Percentiles rank a stretch among this genome's conserved stretches.
Conservation (phyloP, 2,329 filamentous ascomycete genomes). For the Triangularia setosa region DNA sequence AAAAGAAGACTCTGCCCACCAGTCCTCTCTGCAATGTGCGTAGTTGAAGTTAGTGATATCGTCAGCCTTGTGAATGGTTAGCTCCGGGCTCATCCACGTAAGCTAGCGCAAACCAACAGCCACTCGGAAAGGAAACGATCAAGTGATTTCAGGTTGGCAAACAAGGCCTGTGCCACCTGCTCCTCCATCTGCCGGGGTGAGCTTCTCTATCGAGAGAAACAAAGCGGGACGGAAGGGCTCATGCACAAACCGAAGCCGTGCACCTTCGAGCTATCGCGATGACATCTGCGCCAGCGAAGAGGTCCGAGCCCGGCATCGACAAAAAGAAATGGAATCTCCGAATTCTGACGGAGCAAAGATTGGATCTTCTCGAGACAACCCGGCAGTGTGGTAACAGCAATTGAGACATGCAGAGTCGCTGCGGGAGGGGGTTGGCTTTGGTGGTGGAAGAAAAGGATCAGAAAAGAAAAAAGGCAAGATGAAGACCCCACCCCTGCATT, state of each 20-base stretch:
- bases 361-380: neutral
- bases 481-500: slow-evolving; percentile 2
- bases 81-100: neutral
- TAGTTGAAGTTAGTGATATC: too few species aligned
- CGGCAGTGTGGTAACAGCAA: neutral
- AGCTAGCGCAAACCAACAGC: neutral
- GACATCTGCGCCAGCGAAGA: neutral
- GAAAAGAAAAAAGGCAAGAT: neutral
- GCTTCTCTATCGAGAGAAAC: neutral
- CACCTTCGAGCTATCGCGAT: neutral
- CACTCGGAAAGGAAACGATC: neutral
- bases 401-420: slow-evolving; percentile 1
- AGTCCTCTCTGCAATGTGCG: too few species aligned
- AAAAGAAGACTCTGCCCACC: too few species aligned
- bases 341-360: neutral
- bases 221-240: neutral
- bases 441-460: neutral
- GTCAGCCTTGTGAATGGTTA: neutral
- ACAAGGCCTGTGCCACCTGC: neutral
- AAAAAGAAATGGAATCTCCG: neutral
- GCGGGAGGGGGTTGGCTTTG: neutral
- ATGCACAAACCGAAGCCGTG: neutral
- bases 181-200: neutral
- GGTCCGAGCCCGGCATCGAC: neutral
- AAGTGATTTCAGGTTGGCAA: neutral